phyloP scores from a whole-genome alignment of 2,329 filamentous ascomycete species.

The Colletotrichum nymphaeae region DNA sequence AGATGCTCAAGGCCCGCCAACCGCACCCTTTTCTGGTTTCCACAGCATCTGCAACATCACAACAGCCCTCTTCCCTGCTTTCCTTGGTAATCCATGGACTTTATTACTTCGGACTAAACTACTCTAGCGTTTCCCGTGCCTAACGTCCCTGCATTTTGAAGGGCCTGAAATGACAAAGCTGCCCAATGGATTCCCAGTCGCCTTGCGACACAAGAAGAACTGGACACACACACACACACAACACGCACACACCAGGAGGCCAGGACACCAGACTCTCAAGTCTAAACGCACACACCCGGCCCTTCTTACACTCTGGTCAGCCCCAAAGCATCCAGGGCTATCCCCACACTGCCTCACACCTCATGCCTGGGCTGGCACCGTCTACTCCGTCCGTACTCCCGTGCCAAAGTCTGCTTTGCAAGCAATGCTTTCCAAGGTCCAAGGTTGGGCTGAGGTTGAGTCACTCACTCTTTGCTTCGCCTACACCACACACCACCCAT shows the following conservation, averaged over 20 bases:
- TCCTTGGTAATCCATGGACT: constrained; percentile 10
- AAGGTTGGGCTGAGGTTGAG: constrained; percentile 4
- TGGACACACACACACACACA: no score
- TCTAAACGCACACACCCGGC: neutral
- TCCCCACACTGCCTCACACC: constrained; percentile 2
- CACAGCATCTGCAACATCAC: constrained; percentile 25
- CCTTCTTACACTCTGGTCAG: neutral
- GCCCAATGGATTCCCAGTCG: constrained; percentile 13
- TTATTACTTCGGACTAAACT: constrained; percentile 12
- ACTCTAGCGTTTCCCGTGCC: constrained; percentile 11
- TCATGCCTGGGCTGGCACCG: neutral
- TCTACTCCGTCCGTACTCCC: no score
- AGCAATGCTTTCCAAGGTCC: neutral
- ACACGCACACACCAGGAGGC: neutral
- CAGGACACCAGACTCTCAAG: neutral
- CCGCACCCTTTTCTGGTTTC: neutral
- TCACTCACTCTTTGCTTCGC: constrained; percentile 15
- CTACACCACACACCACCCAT: neutral
- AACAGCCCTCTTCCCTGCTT: constrained; percentile 32
- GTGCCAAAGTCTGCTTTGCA: neutral
- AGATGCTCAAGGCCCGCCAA: neutral
- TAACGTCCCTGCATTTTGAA: constrained; percentile 24
- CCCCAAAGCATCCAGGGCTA: constrained; percentile 2
- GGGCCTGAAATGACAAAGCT: constrained; percentile 27
- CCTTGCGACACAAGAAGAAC: constrained; percentile 6